A percentile compares a stretch with the other conserved stretches of the same genome.
These are phyloP conservation scores for Trapa bicornis DNA, from an alignment of 345 rosid genomes.

Conservation along the genomic window DNA sequence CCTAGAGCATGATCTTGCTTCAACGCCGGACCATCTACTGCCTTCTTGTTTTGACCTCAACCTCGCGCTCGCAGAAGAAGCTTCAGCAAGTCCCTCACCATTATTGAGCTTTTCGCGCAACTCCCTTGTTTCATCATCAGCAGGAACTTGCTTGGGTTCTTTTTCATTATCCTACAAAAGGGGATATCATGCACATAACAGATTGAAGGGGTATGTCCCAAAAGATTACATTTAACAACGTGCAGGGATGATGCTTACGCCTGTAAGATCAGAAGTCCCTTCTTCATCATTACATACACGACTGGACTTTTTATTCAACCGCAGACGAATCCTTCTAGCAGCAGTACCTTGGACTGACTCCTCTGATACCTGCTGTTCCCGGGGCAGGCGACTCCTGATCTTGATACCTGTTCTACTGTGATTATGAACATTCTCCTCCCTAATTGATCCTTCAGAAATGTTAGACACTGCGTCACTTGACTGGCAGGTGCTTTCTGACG, in stretches of 20 bases:
- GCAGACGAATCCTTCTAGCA: slow-evolving; percentile 45
- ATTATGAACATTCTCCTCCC: slow-evolving; percentile 20
- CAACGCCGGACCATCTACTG: slow-evolving; percentile 7
- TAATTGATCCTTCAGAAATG: slow-evolving; percentile 7
- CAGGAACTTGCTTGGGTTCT: slow-evolving; percentile 6
- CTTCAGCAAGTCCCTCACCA: slow-evolving; percentile 11
- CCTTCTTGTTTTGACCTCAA: slow-evolving; percentile 18
- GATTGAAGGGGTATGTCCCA: not conserved
- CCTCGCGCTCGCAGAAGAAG: slow-evolving; percentile 16
- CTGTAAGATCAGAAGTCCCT: slow-evolving; percentile 23
- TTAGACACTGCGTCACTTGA: not conserved
- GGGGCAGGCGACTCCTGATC: slow-evolving; percentile 35
- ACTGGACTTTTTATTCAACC: not conserved
- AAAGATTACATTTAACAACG: not conserved
- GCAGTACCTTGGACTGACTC: slow-evolving; percentile 46
- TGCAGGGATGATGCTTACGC: slow-evolving; percentile 24
- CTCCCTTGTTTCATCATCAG: slow-evolving; percentile 8
- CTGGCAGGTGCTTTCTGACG: not conserved
- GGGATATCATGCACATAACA: not conserved
- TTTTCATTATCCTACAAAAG: slow-evolving; percentile 22
- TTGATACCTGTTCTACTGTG: slow-evolving; percentile 31
- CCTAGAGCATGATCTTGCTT: not conserved
- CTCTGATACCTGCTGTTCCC: slow-evolving; percentile 15
- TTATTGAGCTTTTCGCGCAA: slow-evolving; percentile 9
- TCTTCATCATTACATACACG: slow-evolving; percentile 5